Base-by-base conservation (phyloP, 225 moss, liverwort and hornwort genomes). In the Asterella californica region DNA sequence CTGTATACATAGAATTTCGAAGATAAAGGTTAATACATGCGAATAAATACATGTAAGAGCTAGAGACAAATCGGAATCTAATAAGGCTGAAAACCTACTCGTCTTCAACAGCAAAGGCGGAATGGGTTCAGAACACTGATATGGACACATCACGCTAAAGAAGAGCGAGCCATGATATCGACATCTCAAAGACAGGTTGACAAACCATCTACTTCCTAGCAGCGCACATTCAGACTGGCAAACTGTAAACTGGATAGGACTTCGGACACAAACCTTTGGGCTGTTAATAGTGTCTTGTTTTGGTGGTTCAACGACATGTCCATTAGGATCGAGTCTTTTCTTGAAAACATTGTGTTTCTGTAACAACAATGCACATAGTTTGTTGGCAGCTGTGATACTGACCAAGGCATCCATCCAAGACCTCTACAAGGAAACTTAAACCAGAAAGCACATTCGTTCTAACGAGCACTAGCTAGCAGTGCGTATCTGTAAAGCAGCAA, bases 291-390 rank as follows among this genome's bases (percentile, higher is more conserved):
- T 27, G 45, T 97, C 97, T 81, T 83, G 91, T 82, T 92, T 93
- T 30, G 94, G 89, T 72, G 94, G 91, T 79, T 94, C 94, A 66
- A 97, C 90, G 37, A 93, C 84, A 78, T 80, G 83, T 66, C 97
- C 97, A 79, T 72, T 37, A 49, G 85, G 25, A 67, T 94, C 88
- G 77, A 97, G 80, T 85, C 97, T 90, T 86, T 92, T 94, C 83
- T 97, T 97, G 82, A 89, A 94, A 45, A 97, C 89, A 62, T 94
- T 90, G 71, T 97, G 97, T 83, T 93, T 97, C 95, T 96, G 91
- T 47, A 78, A 76, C 12, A 77, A 29, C 18, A 68, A 65, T 14
- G 4, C 5, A 42, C 37, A 1, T 14, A 32, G 30, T 32, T 14
- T 30, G 25, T 32, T 27, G 30, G 32, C 67, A 25, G 12, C 15